Evolutionary conservation across 2,329 filamentous ascomycete species (phyloP), one percentile per base, ranked within the genome.

Genomic region (Xylariaceae sp.): DNA sequence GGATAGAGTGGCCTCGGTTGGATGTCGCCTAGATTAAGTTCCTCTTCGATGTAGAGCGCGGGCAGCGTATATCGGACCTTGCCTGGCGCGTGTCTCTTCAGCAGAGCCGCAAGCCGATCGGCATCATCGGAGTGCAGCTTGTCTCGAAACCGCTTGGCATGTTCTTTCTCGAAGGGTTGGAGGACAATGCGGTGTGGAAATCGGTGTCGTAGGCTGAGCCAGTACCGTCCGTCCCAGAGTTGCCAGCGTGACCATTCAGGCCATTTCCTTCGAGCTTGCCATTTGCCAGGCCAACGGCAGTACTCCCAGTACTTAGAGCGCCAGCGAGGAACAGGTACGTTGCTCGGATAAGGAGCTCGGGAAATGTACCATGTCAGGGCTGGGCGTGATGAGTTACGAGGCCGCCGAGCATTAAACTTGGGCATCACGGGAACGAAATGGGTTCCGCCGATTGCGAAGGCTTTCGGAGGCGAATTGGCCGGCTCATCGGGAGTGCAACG

Each of bases 141-240:
- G 38, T 71, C 71, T 15, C 76, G 73, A 54, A 83, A 81, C 0
- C 65, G 54, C 55, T 77, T 76, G 38, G 71, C 70, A 51, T 76
- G 65, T 32, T 70, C 68, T 1, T 59, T 55, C 2, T 68, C 62
- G 56, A 78, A 76, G 0, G 80, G 80, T 32, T 69, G 70, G 2
- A 82, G 54, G 15, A 68, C 61, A 14, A 78, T 66, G 12, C 63
- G 62, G 44, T 68, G 68, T 3, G 71, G 71, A 6, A 74, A 65
- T 5, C 73, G 71, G 42, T 72, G 66, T 17, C 66, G 65, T 10
- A 82, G 48, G 14, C 74, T 71, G 14, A 85, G 65, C 83, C 83
- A 86, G 65, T 76, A 86, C 2, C 83, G 78, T 0, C 80, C 78
- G 62, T 86, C 83, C 68, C 75, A 86, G 47, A 77, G 62, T 42